phyloP scores from a whole-genome alignment of 2,329 filamentous ascomycete species.

The Arachnomyces sp. region DNA sequence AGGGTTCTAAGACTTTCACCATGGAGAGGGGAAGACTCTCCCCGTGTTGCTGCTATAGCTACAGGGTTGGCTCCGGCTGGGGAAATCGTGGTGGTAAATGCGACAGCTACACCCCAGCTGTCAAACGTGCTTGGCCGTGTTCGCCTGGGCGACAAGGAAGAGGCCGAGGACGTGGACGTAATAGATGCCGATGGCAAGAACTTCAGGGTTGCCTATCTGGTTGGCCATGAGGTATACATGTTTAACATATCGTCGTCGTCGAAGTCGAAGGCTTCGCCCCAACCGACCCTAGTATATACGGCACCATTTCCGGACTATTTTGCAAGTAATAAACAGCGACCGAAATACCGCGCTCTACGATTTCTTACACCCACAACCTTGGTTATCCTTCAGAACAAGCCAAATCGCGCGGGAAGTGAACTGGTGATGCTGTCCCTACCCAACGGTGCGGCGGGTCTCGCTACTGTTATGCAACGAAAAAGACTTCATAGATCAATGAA shows the following conservation, averaged over 20 bases:
- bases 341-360: slow-evolving; percentile 50
- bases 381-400: slow-evolving; percentile 50
- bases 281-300: slow-evolving; percentile 31
- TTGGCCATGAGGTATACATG: slow-evolving; percentile 65
- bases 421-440: slow-evolving; percentile 40
- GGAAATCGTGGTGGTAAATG: slow-evolving; percentile 74
- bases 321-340: slow-evolving; percentile 29
- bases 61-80: slow-evolving; percentile 68
- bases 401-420: slow-evolving; percentile 49
- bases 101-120: slow-evolving; percentile 46
- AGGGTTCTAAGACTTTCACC: slow-evolving; percentile 52
- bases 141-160: slow-evolving; percentile 42
- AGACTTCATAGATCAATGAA: slow-evolving; percentile 61
- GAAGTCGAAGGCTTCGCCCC: slow-evolving; percentile 34
- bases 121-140: slow-evolving; percentile 50
- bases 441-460: slow-evolving; percentile 22
- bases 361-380: slow-evolving; percentile 49
- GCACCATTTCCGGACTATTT: slow-evolving; percentile 30
- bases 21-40: slow-evolving; percentile 44
- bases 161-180: slow-evolving; percentile 44
- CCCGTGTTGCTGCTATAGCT: slow-evolving; percentile 67
- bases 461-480: slow-evolving; percentile 42
- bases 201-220: slow-evolving; percentile 72
- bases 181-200: slow-evolving; percentile 26
- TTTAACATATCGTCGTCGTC: slow-evolving; percentile 51